Conservation (phyloP, 495 filamentous ascomycete genomes). For the Hypoxylon perforatum region DNA sequence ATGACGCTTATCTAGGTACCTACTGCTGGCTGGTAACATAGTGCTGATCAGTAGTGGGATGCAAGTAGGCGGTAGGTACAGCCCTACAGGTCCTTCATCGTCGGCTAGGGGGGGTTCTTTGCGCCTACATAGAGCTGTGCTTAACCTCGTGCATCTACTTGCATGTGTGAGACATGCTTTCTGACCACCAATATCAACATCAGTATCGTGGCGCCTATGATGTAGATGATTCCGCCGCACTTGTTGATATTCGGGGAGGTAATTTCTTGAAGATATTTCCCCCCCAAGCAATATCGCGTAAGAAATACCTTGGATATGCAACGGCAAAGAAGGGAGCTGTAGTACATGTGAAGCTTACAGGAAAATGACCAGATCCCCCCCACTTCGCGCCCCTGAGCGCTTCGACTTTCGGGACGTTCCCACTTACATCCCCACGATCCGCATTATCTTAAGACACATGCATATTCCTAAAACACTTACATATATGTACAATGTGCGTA, state of each 20-base stretch:
- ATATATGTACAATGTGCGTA: conserved; percentile 21
- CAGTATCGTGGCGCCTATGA: conserved; percentile 30
- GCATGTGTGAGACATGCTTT: conserved; percentile 13
- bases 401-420: conserved; percentile 26
- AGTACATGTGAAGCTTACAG: conserved; percentile 1
- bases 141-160: conserved; percentile 15
- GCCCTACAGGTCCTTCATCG: conserved; percentile 15
- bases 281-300: conserved; percentile 5
- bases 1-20: conserved; percentile 26
- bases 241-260: conserved; percentile 16
- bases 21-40: no score
- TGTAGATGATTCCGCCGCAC: conserved; percentile 19
- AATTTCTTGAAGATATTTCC: neutral
- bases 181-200: conserved; percentile 23
- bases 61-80: conserved; percentile 10
- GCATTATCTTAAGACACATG: conserved; percentile 7
- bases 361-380: conserved; percentile 28
- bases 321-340: no score
- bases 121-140: neutral
- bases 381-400: conserved; percentile 11
- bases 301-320: conserved; percentile 8
- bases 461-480: conserved; percentile 5
- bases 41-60: conserved; percentile 25
- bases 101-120: conserved; percentile 4
- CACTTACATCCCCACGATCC: conserved; percentile 34